These are phyloP conservation scores for Geotrichum carabidarum DNA, from an alignment of 1,139 yeast genomes.

Conservation along the genomic window DNA sequence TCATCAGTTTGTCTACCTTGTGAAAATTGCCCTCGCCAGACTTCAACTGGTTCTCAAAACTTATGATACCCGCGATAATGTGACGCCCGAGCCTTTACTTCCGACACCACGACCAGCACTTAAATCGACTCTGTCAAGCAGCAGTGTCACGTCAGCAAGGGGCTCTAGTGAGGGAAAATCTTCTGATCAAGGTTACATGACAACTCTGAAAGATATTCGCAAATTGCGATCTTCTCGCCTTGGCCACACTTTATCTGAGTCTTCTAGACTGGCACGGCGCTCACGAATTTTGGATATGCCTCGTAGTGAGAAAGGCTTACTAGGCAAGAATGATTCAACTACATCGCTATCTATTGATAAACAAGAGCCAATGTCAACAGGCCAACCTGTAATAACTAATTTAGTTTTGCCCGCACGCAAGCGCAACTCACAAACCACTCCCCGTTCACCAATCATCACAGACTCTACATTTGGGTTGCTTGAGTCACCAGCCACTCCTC, in stretches of 20 bases:
- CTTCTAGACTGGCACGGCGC: constrained; percentile 56
- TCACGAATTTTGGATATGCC: constrained; percentile 47
- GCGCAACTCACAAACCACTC: neutral
- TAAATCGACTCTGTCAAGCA: constrained; percentile 9
- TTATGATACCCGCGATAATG: constrained; percentile 33
- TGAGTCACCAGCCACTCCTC: constrained; percentile 1
- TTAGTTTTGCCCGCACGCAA: neutral
- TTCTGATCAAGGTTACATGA: constrained; percentile 52
- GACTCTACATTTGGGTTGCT: neutral
- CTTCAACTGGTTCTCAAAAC: constrained; percentile 64
- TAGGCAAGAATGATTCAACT: constrained; percentile 27
- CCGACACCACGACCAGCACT: neutral
- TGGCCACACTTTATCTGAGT: constrained; percentile 55
- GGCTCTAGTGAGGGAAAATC: neutral
- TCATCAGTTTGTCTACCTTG: constrained; percentile 65
- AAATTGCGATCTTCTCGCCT: constrained; percentile 71
- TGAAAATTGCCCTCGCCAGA: constrained; percentile 79
- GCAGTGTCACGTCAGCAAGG: constrained; percentile 9
- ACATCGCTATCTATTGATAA: constrained; percentile 13
- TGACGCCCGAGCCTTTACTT: neutral
- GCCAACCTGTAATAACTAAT: neutral
- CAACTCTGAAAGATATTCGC: constrained; percentile 73
- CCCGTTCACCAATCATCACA: constrained; percentile 5
- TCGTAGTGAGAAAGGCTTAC: constrained; percentile 34
- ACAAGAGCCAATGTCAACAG: neutral